Conservation (phyloP, 2,329 filamentous ascomycete genomes). For the Orbilia javanica region DNA sequence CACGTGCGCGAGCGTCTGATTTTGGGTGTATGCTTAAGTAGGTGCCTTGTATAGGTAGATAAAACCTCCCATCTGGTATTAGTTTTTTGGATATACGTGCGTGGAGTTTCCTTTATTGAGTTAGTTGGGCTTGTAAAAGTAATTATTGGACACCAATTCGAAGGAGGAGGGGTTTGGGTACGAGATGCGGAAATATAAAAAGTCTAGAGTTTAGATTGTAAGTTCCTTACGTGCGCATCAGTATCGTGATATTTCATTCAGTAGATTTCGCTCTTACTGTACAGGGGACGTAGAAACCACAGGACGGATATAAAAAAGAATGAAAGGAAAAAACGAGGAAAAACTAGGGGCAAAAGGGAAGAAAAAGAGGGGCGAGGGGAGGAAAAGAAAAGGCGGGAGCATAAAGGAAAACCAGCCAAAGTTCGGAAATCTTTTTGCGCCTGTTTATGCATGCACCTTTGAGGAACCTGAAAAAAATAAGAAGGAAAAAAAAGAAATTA, state of each 20-base stretch:
- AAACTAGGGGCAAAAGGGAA: background rate
- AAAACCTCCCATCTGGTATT: no score
- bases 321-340: background rate
- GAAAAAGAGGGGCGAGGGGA: constrained; percentile 5
- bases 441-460: constrained; percentile 59
- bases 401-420: constrained; percentile 46
- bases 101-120: no score
- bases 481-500: constrained; percentile 14
- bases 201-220: no score
- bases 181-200: no score
- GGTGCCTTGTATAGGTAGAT: no score
- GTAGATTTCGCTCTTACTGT: constrained; percentile 56
- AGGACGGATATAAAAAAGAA: constrained; percentile 7
- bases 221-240: no score
- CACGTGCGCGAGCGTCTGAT: no score
- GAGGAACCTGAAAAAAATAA: constrained; percentile 34
- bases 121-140: no score
- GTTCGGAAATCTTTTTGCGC: constrained; percentile 56
- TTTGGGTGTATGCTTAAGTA: no score
- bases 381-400: constrained; percentile 9
- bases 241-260: constrained; percentile 28
- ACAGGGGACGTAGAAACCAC: constrained; percentile 33
- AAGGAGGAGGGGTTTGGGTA: no score
- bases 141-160: no score
- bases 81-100: no score